These are phyloP conservation scores for Poronia punctata DNA, from an alignment of 495 filamentous ascomycete species.

Conservation along the genomic window DNA sequence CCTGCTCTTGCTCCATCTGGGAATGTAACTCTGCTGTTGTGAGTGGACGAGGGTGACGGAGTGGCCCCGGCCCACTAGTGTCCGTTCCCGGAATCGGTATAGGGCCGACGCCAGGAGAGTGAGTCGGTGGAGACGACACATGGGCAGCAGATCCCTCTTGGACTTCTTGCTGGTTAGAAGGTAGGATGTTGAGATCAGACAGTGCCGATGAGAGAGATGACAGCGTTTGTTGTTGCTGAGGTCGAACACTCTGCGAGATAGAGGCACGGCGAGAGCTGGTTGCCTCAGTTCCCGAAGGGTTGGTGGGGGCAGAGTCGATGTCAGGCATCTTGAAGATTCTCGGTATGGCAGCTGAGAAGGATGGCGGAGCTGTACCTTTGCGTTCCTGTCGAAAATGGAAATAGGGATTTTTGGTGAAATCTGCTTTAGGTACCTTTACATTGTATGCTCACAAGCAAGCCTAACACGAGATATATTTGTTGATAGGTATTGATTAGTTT, in stretches of 20 bases:
- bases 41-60: slow-evolving; percentile 76
- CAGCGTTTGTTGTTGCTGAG: slow-evolving; percentile 15
- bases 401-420: too few relatives aligned
- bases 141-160: slow-evolving; percentile 43
- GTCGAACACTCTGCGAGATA: slow-evolving; percentile 14
- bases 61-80: slow-evolving; percentile 57
- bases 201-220: slow-evolving; percentile 23
- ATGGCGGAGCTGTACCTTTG: neutral
- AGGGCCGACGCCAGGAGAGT: slow-evolving; percentile 29
- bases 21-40: slow-evolving; percentile 82
- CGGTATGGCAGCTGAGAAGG: neutral
- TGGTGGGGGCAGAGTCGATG: slow-evolving; percentile 52
- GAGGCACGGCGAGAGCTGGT: slow-evolving; percentile 22
- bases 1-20: slow-evolving; percentile 87
- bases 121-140: slow-evolving; percentile 42
- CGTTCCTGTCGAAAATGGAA: neutral
- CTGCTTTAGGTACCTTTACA: too few relatives aligned
- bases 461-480: too few relatives aligned
- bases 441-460: too few relatives aligned
- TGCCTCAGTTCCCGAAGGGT: slow-evolving; percentile 37
- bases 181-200: slow-evolving; percentile 40
- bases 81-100: slow-evolving; percentile 34
- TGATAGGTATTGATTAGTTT: too few relatives aligned
- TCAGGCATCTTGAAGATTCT: slow-evolving; percentile 41
- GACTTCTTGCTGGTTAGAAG: slow-evolving; percentile 46